Conservation (phyloP, 208 protist species). For the Wallacemonas rigidus region DNA sequence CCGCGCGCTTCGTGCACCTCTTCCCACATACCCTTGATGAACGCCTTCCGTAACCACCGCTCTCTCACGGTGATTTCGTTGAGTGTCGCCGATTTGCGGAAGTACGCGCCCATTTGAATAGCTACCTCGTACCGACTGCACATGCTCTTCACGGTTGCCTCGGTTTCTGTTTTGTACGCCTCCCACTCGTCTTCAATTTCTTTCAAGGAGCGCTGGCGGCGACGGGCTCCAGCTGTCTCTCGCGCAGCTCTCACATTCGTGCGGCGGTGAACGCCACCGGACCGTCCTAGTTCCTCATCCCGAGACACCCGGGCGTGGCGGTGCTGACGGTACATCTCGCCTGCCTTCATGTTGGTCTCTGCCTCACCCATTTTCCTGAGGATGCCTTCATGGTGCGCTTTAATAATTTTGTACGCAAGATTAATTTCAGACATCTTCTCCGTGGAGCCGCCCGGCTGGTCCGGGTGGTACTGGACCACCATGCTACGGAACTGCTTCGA, state of each 20-base stretch:
- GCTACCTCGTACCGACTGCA: constrained; percentile 89
- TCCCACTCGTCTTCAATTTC: constrained; percentile 81
- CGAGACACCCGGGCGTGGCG: constrained; percentile 54
- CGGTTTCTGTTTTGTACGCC: constrained; percentile 70
- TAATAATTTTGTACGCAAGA: constrained; percentile 87
- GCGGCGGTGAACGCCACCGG: constrained; percentile 73
- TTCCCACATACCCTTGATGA: constrained; percentile 88
- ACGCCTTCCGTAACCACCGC: constrained; percentile 87
- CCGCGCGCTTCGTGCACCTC: constrained; percentile 89
- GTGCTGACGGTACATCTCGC: constrained; percentile 66
- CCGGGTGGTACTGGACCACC: constrained; percentile 87
- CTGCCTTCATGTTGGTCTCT: constrained; percentile 57
- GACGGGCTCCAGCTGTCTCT: constrained; percentile 24
- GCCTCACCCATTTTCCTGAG: constrained; percentile 67
- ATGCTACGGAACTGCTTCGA: constrained; percentile 87
- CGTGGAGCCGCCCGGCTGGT: constrained; percentile 87
- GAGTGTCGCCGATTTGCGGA: constrained; percentile 77
- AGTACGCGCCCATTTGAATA: constrained; percentile 82
- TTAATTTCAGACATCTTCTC: constrained; percentile 92
- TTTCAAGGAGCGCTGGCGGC: constrained; percentile 54
- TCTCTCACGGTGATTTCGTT: constrained; percentile 89
- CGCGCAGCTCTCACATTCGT: constrained; percentile 45
- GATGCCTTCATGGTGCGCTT: constrained; percentile 78
- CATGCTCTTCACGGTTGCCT: constrained; percentile 75
- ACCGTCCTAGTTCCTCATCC: constrained; percentile 79